Evolutionary conservation across 2,329 filamentous ascomycete species (phyloP).

Genomic region (Ophiostoma triangulosporum): DNA sequence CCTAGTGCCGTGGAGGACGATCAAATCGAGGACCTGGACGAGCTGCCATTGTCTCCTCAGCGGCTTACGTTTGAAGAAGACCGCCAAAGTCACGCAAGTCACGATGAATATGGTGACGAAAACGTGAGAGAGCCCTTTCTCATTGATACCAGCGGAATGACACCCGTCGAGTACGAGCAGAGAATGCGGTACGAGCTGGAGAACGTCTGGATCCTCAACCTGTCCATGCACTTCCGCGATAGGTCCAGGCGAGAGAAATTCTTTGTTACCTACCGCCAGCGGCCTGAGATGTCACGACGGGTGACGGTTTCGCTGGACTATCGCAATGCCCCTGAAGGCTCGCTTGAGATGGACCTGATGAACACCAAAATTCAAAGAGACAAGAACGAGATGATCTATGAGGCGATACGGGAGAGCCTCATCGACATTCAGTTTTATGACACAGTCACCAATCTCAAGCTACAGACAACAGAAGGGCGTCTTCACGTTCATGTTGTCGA

Average conservation of each 20-base stretch:
- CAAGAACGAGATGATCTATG: constrained; percentile 86
- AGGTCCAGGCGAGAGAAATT: constrained; percentile 91
- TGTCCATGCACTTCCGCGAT: constrained; percentile 97
- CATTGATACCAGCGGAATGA: constrained; percentile 33
- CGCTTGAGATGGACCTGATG: constrained; percentile 72
- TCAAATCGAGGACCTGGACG: not conserved
- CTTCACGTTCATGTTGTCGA: constrained; percentile 97
- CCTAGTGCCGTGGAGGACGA: not conserved
- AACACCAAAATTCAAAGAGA: constrained; percentile 73
- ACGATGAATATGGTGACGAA: not conserved
- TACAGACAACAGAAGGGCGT: constrained; percentile 76
- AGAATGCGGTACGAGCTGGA: constrained; percentile 72
- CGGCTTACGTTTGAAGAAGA: not conserved
- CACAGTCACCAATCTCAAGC: constrained; percentile 88
- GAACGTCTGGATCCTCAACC: constrained; percentile 83
- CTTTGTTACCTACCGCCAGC: constrained; percentile 86
- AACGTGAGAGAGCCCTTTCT: constrained; percentile 12
- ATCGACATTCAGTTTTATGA: constrained; percentile 92
- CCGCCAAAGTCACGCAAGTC: not conserved
- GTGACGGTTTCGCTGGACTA: constrained; percentile 94
- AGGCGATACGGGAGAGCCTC: constrained; percentile 83
- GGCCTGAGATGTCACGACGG: constrained; percentile 64
- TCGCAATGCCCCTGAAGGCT: constrained; percentile 62
- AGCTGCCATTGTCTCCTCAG: not conserved
- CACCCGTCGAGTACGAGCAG: constrained; percentile 43